Evolutionary conservation across 805 yeast species (phyloP).

Genomic region (Starmerella sp.): DNA sequence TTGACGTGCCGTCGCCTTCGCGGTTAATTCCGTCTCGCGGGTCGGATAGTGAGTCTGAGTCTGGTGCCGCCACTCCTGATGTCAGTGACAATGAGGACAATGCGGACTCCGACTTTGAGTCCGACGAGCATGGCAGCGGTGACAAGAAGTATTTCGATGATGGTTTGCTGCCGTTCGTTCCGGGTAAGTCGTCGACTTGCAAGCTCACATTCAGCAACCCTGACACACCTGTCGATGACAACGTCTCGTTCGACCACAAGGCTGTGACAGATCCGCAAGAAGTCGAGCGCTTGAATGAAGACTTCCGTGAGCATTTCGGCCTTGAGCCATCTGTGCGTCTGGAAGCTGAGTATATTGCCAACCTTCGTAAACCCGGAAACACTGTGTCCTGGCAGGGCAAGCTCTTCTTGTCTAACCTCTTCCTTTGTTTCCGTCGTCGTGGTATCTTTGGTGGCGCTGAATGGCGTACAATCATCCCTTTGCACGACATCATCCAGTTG

Average conservation of each 20-base stretch:
- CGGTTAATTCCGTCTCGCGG: background rate
- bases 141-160: conserved; percentile 7
- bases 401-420: conserved; percentile 55
- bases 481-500: conserved; percentile 39
- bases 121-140: background rate
- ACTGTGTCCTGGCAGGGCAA: conserved; percentile 41
- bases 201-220: conserved; percentile 3
- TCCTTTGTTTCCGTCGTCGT: conserved; percentile 69
- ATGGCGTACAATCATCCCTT: conserved; percentile 70
- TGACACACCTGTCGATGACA: background rate
- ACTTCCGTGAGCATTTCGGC: conserved; percentile 58
- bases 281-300: conserved; percentile 39
- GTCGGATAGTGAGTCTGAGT: background rate
- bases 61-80: background rate
- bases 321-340: conserved; percentile 42
- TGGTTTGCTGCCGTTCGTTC: background rate
- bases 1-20: background rate
- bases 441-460: conserved; percentile 51
- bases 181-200: background rate
- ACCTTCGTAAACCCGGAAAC: conserved; percentile 10
- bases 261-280: background rate
- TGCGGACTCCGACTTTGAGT: conserved; percentile 12
- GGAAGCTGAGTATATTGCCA: conserved; percentile 45
- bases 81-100: conserved; percentile 10
- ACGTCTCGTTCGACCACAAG: background rate